phyloP scores from a whole-genome alignment of 148 eudicot genomes.

The Chenopodium berlandieri region DNA sequence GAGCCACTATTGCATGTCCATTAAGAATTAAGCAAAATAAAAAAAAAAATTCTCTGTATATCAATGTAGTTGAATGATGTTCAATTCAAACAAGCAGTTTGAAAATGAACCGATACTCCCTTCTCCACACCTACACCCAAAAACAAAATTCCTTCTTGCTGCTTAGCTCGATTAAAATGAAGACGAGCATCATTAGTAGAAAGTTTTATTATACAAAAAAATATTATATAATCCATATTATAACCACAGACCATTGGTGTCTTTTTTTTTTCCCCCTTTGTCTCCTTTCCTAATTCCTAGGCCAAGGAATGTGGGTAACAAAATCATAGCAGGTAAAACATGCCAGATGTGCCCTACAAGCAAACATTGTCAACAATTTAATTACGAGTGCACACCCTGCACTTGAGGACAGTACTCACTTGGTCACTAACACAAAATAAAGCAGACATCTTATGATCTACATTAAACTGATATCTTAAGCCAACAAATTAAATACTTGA shows the following conservation, averaged over 20 bases:
- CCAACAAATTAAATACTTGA: conserved; percentile 11
- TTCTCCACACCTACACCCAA: background rate
- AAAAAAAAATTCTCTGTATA: background rate
- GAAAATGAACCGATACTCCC: background rate
- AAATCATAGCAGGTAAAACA: conserved; percentile 3
- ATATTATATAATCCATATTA: background rate
- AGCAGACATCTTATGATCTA: conserved; percentile 2
- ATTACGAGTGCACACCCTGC: conserved; percentile 3
- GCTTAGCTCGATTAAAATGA: background rate
- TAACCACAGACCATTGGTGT: background rate
- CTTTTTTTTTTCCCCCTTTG: background rate
- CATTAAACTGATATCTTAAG: conserved; percentile 2
- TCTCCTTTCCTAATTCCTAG: conserved; percentile 1
- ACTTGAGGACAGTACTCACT: conserved; percentile 4
- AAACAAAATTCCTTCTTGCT: background rate
- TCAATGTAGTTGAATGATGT: background rate
- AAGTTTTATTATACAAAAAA: background rate
- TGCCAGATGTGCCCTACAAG: conserved; percentile 7
- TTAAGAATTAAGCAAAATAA: background rate
- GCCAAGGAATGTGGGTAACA: background rate
- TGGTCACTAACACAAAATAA: background rate
- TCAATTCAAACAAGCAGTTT: background rate
- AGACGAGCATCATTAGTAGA: background rate
- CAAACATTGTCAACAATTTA: conserved; percentile 4
- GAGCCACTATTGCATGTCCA: background rate